A percentile compares a stretch with the other conserved stretches of the same genome.
Conservation (phyloP, 257 asterid species). For the Solanum tacnaense region DNA sequence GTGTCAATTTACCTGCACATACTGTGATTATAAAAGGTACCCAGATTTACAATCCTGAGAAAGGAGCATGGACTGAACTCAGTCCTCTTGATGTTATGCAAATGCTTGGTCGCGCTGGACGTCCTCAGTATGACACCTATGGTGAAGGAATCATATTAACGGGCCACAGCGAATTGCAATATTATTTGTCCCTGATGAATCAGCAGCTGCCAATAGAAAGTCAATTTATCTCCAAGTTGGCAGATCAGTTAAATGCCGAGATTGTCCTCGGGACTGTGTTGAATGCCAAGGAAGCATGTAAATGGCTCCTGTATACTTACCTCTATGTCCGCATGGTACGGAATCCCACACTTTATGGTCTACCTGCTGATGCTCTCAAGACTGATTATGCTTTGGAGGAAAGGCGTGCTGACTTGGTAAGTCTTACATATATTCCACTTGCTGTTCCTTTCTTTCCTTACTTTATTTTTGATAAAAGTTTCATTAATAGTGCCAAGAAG, state of each 20-base stretch:
- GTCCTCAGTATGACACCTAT: conserved; percentile 32
- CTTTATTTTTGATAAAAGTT: not conserved
- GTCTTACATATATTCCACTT: not conserved
- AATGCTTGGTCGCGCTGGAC: conserved; percentile 46
- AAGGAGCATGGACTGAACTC: conserved; percentile 38
- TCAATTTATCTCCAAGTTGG: conserved; percentile 31
- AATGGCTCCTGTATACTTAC: conserved; percentile 37
- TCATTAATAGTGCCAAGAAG: not conserved
- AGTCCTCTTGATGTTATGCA: conserved; percentile 40
- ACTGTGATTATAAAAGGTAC: conserved; percentile 39
- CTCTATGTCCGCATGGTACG: conserved; percentile 32
- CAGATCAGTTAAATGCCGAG: conserved; percentile 40
- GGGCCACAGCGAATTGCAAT: conserved; percentile 27
- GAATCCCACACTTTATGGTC: conserved; percentile 32
- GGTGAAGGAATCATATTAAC: conserved; percentile 37
- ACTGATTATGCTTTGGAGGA: conserved; percentile 16
- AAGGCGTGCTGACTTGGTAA: conserved; percentile 29
- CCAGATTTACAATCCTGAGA: conserved; percentile 34
- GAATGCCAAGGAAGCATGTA: conserved; percentile 34
- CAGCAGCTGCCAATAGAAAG: conserved; percentile 40
- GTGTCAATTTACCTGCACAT: conserved; percentile 40
- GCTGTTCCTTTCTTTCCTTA: not conserved
- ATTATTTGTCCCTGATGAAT: conserved; percentile 32
- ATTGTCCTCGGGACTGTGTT: conserved; percentile 37
- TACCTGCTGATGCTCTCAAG: conserved; percentile 19